A percentile compares a stretch with the other conserved stretches of the same genome.
Conservation (phyloP, 2,329 filamentous ascomycete genomes). For the Fusarium sacchari region DNA sequence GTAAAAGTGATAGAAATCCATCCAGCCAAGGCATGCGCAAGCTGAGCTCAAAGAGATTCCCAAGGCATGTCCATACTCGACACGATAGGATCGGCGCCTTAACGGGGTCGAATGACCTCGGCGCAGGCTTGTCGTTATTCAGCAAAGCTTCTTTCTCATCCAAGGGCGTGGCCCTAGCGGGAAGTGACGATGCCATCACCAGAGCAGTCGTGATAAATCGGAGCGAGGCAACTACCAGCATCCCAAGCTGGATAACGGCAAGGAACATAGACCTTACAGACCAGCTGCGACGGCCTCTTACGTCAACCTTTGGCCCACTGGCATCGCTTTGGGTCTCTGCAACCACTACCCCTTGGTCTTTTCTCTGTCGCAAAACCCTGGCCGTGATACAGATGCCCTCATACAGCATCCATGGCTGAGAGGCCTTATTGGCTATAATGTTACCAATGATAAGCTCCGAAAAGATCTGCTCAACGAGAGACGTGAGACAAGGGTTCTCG, state of each 20-base stretch:
- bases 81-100: slow-evolving; percentile 79
- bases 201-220: slow-evolving; percentile 74
- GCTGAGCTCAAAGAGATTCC: slow-evolving; percentile 77
- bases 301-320: slow-evolving; percentile 13
- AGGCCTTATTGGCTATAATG: slow-evolving; percentile 79
- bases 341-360: slow-evolving; percentile 27
- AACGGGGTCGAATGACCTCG: slow-evolving; percentile 27
- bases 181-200: slow-evolving; percentile 73
- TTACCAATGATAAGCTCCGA: slow-evolving; percentile 91
- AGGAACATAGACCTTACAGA: slow-evolving; percentile 63
- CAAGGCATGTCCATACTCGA: slow-evolving; percentile 78
- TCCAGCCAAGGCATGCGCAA: slow-evolving; percentile 90
- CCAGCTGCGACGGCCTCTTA: slow-evolving; percentile 46
- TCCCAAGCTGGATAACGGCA: slow-evolving; percentile 64
- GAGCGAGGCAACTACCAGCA: slow-evolving; percentile 68
- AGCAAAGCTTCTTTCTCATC: slow-evolving; percentile 39
- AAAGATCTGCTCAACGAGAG: slow-evolving; percentile 86
- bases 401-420: slow-evolving; percentile 90
- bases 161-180: slow-evolving; percentile 56
- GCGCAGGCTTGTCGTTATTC: slow-evolving; percentile 38
- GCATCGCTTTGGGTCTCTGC: slow-evolving; percentile 23
- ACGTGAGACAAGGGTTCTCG: slow-evolving; percentile 84
- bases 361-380: slow-evolving; percentile 51
- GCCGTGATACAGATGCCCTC: slow-evolving; percentile 80
- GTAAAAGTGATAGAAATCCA: slow-evolving; percentile 78